Base-by-base conservation (phyloP, 2,329 filamentous ascomycete species). In the Aspergillus vadensis region DNA sequence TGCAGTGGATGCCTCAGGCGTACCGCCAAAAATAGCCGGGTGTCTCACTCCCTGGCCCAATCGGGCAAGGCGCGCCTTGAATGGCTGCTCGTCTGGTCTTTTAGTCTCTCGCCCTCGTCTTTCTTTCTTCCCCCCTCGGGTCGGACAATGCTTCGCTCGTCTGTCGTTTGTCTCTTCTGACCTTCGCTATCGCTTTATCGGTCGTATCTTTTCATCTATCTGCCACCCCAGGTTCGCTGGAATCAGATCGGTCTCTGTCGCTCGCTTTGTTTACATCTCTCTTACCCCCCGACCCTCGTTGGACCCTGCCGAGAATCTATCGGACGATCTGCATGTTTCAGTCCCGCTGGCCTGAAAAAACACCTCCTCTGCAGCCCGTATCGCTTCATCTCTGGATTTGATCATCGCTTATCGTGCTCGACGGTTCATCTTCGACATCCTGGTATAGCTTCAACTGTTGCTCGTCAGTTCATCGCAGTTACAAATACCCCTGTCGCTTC, bases 241-340 rank as follows among this genome's bases (percentile, higher is more conserved):
- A 15, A 25, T 36, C 32, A 38, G 54, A 51, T 55, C 53, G 12
- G n/a, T 15, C 39, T 48, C 60, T 53, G 66, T 67, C 67, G 58
- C 63, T 69, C 64, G 65, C 66, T 69, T 65, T 68, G 66, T 69
- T 67, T 67, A 67, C 59, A 36, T 36, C 32, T 36, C 5, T 36
- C 48, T 57, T 17, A 21, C 7, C 55, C 47, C 25, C 41, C 57
- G 43, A 54, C 63, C 57, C 59, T 62, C 54, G 53, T 50, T 60
- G 58, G 53, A 52, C 60, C 61, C 44, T 62, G 49, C 59, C 58
- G 53, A 55, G 54, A 61, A 57, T 51, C 58, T 50, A 65, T 67
- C 57, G 61, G 51, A 60, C 62, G 59, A 68, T 62, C 62, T 62
- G 56, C 61, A 61, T 58, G 61, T 69, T 65, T 67, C 65, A 65